Evolutionary conservation across 163 green algal genomes (phyloP), one percentile per base, ranked within the genome.

Genomic region (Prototheca cutis): DNA sequence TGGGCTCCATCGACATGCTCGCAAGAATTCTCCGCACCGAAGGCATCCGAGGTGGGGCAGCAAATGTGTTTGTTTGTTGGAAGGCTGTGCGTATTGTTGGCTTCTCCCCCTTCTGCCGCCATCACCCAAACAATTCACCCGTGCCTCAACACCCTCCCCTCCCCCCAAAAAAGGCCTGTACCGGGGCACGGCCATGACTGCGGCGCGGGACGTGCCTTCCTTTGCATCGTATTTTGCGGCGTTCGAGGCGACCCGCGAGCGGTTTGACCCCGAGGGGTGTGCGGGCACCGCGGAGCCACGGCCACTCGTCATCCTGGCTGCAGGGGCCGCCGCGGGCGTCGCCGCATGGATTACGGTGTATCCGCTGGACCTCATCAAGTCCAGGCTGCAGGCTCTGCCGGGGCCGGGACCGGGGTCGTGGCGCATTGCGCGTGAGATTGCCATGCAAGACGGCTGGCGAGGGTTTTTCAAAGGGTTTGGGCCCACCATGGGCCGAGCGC

Each of bases 311-410:
- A 15, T 18, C 28, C 6, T 24, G 29, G n/a, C 29, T 23, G 58
- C 32, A n/a, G 48, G 17, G 15, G 33, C 19, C 13, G 19, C n/a
- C 30, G 31, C 58, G 4, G 80, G 80, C 3, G 55, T 73, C 2
- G 17, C 82, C 8, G 71, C 68, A 27, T 90, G 80, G 80, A 40
- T 74, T 6, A 65, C 53, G 32, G 73, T 88, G n/a, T 90, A 88
- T 42, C 76, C 75, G 4, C 48, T 88, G 23, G 83, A 90, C 49
- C 66, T 87, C 6, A 48, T 84, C 15, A 85, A 87, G 62, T 72
- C 68, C 13, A 68, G 80, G 2, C 60, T 85, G 25, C 80, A 87
- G 59, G 78, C 73, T 0, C 49, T n/a, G 24, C 49, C 57, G 6
- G 34, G 23, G 18, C n/a, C 40, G 18, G 48, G 39, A 0, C 73